Conservation (phyloP, 2,329 filamentous ascomycete genomes). For the Thielaviopsis euricoi region DNA sequence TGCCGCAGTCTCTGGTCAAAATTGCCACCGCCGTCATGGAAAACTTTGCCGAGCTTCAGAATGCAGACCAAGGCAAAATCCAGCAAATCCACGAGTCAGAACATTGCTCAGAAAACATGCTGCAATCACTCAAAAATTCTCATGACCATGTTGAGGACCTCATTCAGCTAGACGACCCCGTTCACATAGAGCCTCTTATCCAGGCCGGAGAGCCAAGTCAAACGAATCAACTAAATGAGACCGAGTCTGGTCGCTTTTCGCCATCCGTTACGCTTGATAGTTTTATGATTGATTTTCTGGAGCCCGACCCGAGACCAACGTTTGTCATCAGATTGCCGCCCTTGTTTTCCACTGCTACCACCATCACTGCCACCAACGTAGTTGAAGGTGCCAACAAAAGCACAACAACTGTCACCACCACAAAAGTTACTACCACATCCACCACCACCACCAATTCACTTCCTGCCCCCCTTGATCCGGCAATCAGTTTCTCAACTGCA, state of each 20-base stretch:
- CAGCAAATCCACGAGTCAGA: neutral
- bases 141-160: neutral
- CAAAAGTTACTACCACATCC: neutral
- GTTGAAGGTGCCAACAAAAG: neutral
- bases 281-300: constrained; percentile 22
- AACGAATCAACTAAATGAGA: neutral
- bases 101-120: neutral
- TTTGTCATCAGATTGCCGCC: constrained; percentile 18
- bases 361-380: neutral
- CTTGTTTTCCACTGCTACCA: neutral
- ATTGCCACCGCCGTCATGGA: neutral
- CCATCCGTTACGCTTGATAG: neutral
- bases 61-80: neutral
- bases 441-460: neutral
- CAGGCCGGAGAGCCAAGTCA: neutral
- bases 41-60: neutral
- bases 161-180: neutral
- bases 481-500: constrained; percentile 3
- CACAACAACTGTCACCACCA: neutral
- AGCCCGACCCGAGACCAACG: constrained; percentile 25
- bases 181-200: neutral
- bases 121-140: neutral
- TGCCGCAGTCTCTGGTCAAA: neutral
- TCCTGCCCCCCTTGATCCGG: constrained; percentile 1
- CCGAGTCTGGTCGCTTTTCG: neutral